These are phyloP conservation scores for Lentinula novae-zelandiae DNA, from an alignment of 1,284 basidiomycete species.

Conservation along the genomic window DNA sequence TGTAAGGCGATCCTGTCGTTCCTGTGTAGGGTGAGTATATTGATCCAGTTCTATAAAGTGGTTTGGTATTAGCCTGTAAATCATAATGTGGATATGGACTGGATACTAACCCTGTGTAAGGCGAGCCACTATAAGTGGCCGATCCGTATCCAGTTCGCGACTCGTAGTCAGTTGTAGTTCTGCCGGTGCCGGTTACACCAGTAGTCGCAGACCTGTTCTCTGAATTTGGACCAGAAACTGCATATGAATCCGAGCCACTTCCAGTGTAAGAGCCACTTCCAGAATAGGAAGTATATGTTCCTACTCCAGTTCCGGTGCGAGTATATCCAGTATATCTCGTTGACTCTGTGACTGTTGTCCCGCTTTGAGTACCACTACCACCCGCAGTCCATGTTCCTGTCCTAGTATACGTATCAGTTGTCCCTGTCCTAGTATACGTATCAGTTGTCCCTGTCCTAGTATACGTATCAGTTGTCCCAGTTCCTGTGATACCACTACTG, in stretches of 20 bases:
- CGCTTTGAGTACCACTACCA: not conserved
- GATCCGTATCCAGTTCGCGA: slow-evolving; percentile 6
- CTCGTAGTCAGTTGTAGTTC: slow-evolving; percentile 29
- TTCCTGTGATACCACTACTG: slow-evolving; percentile 21
- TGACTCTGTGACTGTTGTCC: slow-evolving; percentile 7
- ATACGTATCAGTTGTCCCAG: slow-evolving; percentile 21
- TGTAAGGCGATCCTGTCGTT: slow-evolving; percentile 13
- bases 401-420: slow-evolving; percentile 25
- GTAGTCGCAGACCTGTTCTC: slow-evolving; percentile 33
- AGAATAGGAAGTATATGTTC: slow-evolving; percentile 4
- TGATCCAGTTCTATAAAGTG: slow-evolving; percentile 1
- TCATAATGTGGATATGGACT: too few relatives aligned
- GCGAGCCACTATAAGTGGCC: slow-evolving; percentile 3
- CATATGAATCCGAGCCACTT: slow-evolving; percentile 18
- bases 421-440: slow-evolving; percentile 22
- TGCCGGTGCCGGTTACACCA: slow-evolving; percentile 18
- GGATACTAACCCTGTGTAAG: slow-evolving; percentile 8
- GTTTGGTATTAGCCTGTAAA: not conserved
- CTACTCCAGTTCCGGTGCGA: not conserved
- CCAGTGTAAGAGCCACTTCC: slow-evolving; percentile 6
- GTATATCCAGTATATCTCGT: slow-evolving; percentile 5
- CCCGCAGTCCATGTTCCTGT: not conserved
- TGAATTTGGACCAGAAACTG: slow-evolving; percentile 19
- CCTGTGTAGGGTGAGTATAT: slow-evolving; percentile 4
- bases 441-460: slow-evolving; percentile 22